Conservation (phyloP, 2,329 filamentous ascomycete genomes). For the Penicillium sp. region DNA sequence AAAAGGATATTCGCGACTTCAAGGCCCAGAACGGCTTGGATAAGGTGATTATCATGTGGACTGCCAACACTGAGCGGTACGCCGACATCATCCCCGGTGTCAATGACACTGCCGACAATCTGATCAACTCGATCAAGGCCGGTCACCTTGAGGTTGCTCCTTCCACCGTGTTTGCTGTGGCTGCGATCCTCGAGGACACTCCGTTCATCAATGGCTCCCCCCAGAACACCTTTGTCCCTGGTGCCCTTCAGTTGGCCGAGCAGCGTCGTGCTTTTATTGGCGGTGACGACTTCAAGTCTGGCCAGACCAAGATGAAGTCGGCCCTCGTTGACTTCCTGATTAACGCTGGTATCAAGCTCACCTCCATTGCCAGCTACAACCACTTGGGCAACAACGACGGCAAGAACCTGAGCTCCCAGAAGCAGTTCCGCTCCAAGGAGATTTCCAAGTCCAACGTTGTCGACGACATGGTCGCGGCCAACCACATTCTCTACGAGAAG, state of each 20-base stretch:
- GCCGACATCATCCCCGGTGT: conserved; percentile 83
- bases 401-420: conserved; percentile 96
- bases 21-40: conserved; percentile 81
- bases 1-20: conserved; percentile 91
- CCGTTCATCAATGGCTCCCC: conserved; percentile 99
- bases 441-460: conserved; percentile 99
- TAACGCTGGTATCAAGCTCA: conserved; percentile 97
- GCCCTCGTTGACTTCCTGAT: conserved; percentile 98
- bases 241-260: conserved; percentile 85
- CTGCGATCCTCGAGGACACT: conserved; percentile 81
- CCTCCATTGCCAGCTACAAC: conserved; percentile 98
- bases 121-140: conserved; percentile 79
- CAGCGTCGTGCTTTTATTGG: conserved; percentile 86
- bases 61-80: conserved; percentile 97
- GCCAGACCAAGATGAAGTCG: conserved; percentile 99
- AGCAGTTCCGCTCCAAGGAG: conserved; percentile 99
- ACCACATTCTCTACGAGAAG: conserved; percentile 82
- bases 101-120: conserved; percentile 95
- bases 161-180: conserved; percentile 93
- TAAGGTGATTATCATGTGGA: conserved; percentile 98
- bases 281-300: conserved; percentile 99
- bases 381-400: conserved; percentile 99
- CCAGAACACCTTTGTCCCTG: conserved; percentile 98
- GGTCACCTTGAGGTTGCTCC: conserved; percentile 92
- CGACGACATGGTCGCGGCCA: conserved; percentile 98